Percentiles rank a stretch among this genome's conserved stretches.
These are phyloP conservation scores for Lactuca saligna DNA, from an alignment of 129 eudicot species.

Conservation along the genomic window DNA sequence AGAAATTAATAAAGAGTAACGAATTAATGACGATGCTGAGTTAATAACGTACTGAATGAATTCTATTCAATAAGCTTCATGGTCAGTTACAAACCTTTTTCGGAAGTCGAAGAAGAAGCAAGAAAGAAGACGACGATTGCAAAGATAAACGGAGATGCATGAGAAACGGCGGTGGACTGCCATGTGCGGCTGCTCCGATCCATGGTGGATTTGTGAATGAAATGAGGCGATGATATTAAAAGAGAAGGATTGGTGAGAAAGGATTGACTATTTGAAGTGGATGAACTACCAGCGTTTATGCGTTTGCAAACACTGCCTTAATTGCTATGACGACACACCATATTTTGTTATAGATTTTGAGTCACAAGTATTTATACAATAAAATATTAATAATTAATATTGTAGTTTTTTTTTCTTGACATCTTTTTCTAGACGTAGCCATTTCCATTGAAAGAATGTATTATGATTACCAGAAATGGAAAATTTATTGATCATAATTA, in stretches of 20 bases:
- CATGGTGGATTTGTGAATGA: neutral
- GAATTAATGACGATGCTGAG: neutral
- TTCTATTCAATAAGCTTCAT: neutral
- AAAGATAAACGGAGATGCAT: conserved; percentile 3
- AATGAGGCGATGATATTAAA: neutral
- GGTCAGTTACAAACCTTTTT: conserved; percentile 13
- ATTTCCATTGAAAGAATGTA: neutral
- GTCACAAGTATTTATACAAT: no score
- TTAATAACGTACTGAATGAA: neutral
- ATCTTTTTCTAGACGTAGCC: neutral
- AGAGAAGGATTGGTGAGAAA: neutral
- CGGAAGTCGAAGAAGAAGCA: conserved; percentile 23
- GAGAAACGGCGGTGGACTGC: neutral
- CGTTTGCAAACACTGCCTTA: conserved; percentile 1
- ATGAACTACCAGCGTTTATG: conserved; percentile 17
- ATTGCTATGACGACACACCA: conserved; percentile 18
- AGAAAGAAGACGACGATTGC: conserved; percentile 11
- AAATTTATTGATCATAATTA: no score
- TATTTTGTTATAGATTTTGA: neutral
- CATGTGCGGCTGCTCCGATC: neutral
- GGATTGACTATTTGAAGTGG: conserved; percentile 12
- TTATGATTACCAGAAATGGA: neutral
- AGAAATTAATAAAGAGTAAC: neutral
- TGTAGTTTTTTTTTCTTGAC: no score
- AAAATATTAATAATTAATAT: no score